Evolutionary conservation across 441 rosid genomes (phyloP), one percentile per base, ranked within the genome.

Genomic region (Omphalea diandra): DNA sequence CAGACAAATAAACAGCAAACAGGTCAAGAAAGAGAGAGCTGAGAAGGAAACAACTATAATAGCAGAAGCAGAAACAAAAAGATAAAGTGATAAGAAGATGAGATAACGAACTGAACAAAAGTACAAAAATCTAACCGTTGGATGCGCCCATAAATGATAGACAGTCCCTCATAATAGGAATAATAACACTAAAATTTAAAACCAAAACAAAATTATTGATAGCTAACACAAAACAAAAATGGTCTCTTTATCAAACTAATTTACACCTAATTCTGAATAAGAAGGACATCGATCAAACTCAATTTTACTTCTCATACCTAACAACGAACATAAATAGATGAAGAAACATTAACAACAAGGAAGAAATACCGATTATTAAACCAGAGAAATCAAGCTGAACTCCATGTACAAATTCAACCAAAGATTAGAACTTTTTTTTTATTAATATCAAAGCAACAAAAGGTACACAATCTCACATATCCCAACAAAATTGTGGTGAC

Each of bases 1-100:
- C 49, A 18, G 50, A 53, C 57, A 69, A 53, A 35, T 64, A 62
- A 49, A 26, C 36, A 67, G 54, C 15, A 49, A 70, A 47, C 59
- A 63, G 38, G 46, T 67, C 46, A 67, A 52, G 35, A 66, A 33
- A 72, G 58, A 63, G 73, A 61, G 31, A 50, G 73, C 43, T 63
- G 67, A 53, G 43, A 55, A 20, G 59, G 72, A 24, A 79, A 35
- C 33, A 66, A 32, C 70, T 24, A n/a, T 33, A 49, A 69, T 66
- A 68, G 61, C 53, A 65, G 72, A 40, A 58, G 74, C 57, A 77
- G 73, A 73, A 68, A 69, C 73, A 63, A 70, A 66, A 69, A 67
- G 82, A 79, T 73, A 73, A 75, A 73, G 58, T 66, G 81, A 79
- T 79, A 69, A 77, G 82, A 74, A 52, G 72, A 74, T 70, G 65